Conservation (phyloP, 345 rosid genomes). For the Populus davidiana region DNA sequence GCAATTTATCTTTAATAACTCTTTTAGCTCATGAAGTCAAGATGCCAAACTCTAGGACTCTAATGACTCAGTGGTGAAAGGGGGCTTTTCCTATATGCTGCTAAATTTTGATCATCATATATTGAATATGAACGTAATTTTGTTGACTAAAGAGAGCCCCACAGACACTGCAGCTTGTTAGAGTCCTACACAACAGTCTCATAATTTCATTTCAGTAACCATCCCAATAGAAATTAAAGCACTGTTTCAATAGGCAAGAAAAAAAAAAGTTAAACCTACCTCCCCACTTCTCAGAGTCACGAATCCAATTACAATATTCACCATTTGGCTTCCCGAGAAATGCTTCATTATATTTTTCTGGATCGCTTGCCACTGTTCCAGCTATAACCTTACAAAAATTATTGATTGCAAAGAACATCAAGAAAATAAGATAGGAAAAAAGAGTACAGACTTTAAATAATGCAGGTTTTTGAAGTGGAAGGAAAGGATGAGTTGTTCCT, state of each 20-base stretch:
- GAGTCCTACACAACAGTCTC: neutral
- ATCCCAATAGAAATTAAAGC: neutral
- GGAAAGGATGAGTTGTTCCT: neutral
- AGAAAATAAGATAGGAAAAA: neutral
- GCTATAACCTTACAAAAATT: slow-evolving; percentile 71
- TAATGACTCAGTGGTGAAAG: neutral
- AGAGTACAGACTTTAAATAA: neutral
- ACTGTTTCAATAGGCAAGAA: neutral
- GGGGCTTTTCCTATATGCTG: too few relatives aligned
- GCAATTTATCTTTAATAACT: neutral
- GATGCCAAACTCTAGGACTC: neutral
- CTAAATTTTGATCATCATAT: too few relatives aligned
- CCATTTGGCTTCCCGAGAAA: slow-evolving; percentile 76
- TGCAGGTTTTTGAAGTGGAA: neutral
- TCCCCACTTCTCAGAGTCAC: slow-evolving; percentile 93
- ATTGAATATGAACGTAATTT: too few relatives aligned
- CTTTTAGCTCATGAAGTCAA: neutral
- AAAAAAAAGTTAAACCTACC: slow-evolving; percentile 40
- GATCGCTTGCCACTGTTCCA: slow-evolving; percentile 75
- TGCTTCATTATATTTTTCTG: slow-evolving; percentile 72
- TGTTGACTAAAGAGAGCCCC: too few relatives aligned
- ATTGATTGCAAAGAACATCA: slow-evolving; percentile 7
- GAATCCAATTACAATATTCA: slow-evolving; percentile 91
- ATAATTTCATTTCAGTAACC: neutral
- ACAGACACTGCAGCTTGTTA: too few relatives aligned